A percentile compares a stretch with the other conserved stretches of the same genome.
Conservation (phyloP, 306 rosid genomes). For the Pachyrhizus erosus region DNA sequence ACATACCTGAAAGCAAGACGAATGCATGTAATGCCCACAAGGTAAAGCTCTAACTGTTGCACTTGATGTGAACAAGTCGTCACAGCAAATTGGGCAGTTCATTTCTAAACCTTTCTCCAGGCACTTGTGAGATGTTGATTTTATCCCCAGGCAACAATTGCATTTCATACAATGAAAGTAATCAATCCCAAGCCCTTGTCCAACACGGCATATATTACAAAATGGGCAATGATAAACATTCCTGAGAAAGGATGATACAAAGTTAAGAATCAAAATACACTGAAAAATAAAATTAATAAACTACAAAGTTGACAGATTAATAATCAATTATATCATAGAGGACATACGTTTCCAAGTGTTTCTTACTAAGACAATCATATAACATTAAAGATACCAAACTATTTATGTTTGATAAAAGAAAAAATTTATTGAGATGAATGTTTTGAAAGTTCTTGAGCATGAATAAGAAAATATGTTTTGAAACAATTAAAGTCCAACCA, state of each 20-base stretch:
- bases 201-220: slow-evolving; percentile 98
- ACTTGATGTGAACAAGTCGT: slow-evolving; percentile 93
- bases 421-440: too few relatives aligned
- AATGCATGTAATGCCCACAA: slow-evolving; percentile 99
- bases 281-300: slow-evolving; percentile 29
- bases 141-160: slow-evolving; percentile 96
- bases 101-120: slow-evolving; percentile 94
- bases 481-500: neutral
- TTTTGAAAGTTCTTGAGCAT: neutral
- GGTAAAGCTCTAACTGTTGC: slow-evolving; percentile 93
- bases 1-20: slow-evolving; percentile 96
- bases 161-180: slow-evolving; percentile 97
- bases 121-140: slow-evolving; percentile 86
- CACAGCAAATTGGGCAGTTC: slow-evolving; percentile 99
- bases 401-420: too few relatives aligned
- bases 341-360: slow-evolving; percentile 7
- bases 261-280: slow-evolving; percentile 15
- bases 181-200: slow-evolving; percentile 94
- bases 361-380: slow-evolving; percentile 15
- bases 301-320: slow-evolving; percentile 14
- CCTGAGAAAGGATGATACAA: slow-evolving; percentile 54
- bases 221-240: slow-evolving; percentile 96
- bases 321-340: slow-evolving; percentile 8
- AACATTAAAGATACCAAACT: neutral
- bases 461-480: neutral